These are phyloP conservation scores for Cryomyces minteri DNA, from an alignment of 495 filamentous ascomycete species.

Conservation along the genomic window DNA sequence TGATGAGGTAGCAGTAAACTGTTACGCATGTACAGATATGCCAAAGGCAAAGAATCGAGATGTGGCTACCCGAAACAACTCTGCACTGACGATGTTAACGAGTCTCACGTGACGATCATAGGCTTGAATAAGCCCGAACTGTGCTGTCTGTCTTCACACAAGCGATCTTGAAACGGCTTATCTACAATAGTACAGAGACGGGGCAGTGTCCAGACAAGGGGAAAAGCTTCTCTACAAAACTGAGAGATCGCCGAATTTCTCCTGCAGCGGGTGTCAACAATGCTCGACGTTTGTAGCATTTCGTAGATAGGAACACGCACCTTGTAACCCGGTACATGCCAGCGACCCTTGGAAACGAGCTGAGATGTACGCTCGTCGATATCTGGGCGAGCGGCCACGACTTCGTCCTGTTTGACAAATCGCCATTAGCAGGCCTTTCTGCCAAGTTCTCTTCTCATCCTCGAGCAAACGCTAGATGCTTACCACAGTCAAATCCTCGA, in stretches of 20 bases:
- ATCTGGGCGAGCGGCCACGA: constrained; percentile 77
- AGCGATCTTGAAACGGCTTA: no score
- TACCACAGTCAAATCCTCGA: constrained; percentile 96
- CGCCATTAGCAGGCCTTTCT: not conserved
- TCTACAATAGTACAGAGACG: no score
- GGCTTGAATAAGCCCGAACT: no score
- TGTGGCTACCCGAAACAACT: no score
- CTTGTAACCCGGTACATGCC: constrained; percentile 97
- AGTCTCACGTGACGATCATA: no score
- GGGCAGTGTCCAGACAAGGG: no score
- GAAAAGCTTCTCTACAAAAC: constrained; percentile 42
- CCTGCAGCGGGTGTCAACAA: constrained; percentile 30
- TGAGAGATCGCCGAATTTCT: constrained; percentile 96
- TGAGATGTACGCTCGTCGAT: constrained; percentile 88
- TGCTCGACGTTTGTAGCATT: not conserved
- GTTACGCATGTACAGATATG: no score
- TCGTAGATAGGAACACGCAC: constrained; percentile 27
- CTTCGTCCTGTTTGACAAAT: constrained; percentile 60
- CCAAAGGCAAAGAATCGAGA: no score
- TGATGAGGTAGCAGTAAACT: no score
- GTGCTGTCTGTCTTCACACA: no score
- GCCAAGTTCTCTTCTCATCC: not conserved
- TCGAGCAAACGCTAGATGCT: constrained; percentile 22
- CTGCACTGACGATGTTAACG: no score
- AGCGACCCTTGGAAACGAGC: constrained; percentile 91